Conservation (phyloP, 768 basidiomycete genomes). For the Phylloporus sp. region DNA sequence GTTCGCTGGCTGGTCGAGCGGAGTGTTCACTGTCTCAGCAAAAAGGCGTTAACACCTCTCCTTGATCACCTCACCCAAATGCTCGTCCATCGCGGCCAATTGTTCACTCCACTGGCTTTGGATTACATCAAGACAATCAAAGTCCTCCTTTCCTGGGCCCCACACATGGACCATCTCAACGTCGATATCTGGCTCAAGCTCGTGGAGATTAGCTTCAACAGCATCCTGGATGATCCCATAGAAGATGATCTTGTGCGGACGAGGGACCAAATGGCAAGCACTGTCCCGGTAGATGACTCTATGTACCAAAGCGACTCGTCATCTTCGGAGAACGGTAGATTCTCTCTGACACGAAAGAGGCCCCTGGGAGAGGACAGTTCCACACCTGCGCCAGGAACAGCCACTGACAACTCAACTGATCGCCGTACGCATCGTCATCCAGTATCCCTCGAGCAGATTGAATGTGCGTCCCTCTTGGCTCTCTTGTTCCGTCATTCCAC, state of each 20-base stretch:
- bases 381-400: constrained; percentile 16
- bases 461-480: constrained; percentile 62
- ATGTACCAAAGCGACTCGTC: constrained; percentile 34
- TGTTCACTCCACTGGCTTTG: constrained; percentile 63
- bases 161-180: constrained; percentile 77
- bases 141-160: constrained; percentile 54
- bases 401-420: constrained; percentile 18
- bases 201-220: constrained; percentile 70
- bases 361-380: constrained; percentile 19
- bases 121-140: constrained; percentile 80
- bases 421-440: constrained; percentile 25
- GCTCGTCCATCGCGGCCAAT: constrained; percentile 46
- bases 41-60: constrained; percentile 49
- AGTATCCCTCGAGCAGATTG: constrained; percentile 58
- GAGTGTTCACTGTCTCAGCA: constrained; percentile 51
- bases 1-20: constrained; percentile 73
- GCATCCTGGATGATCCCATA: constrained; percentile 59
- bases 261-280: constrained; percentile 21
- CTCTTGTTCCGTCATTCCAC: constrained; percentile 53
- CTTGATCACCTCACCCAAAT: constrained; percentile 61
- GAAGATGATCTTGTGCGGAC: constrained; percentile 28
- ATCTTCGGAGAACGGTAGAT: constrained; percentile 25
- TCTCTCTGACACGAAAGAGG: constrained; percentile 22
- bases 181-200: constrained; percentile 60
- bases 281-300: constrained; percentile 16